These are phyloP conservation scores for Balansia obtecta DNA, from an alignment of 2,329 filamentous ascomycete species.

Conservation along the genomic window DNA sequence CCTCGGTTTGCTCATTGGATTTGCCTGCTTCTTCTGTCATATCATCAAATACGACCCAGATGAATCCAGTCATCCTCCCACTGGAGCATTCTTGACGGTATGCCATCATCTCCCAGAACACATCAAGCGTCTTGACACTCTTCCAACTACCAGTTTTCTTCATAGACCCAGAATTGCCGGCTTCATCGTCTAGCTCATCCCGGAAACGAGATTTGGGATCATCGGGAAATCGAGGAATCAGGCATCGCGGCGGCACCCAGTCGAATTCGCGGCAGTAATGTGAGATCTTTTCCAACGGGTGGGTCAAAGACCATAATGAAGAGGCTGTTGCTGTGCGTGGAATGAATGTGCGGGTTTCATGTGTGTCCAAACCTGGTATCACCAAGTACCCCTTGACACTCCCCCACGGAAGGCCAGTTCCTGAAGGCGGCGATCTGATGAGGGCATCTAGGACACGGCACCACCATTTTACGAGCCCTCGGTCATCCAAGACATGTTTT, in stretches of 20 bases:
- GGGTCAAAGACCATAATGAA: constrained; percentile 55
- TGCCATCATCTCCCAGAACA: constrained; percentile 98
- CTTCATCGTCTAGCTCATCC: constrained; percentile 77
- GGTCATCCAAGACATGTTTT: constrained; percentile 88
- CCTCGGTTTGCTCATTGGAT: constrained; percentile 1
- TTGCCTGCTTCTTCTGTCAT: constrained; percentile 9
- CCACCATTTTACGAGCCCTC: constrained; percentile 92
- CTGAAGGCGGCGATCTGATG: constrained; percentile 34
- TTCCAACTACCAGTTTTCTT: constrained; percentile 62
- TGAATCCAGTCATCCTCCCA: constrained; percentile 81
- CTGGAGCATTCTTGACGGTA: constrained; percentile 93
- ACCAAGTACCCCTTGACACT: constrained; percentile 66
- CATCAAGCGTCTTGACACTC: constrained; percentile 69
- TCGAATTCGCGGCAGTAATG: constrained; percentile 47
- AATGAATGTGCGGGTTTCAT: constrained; percentile 69
- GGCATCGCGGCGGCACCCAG: constrained; percentile 61
- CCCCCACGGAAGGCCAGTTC: constrained; percentile 24
- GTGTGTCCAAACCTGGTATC: constrained; percentile 73
- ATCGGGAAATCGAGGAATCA: constrained; percentile 86
- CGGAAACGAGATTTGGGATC: constrained; percentile 89
- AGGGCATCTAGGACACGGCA: constrained; percentile 75
- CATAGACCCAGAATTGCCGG: constrained; percentile 42
- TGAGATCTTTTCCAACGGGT: constrained; percentile 54
- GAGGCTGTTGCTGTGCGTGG: constrained; percentile 37
- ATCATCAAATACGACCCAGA: constrained; percentile 80